Percentiles rank a stretch among this genome's conserved stretches.
phyloP scores from a whole-genome alignment of 352 stramenopile genomes.

The Pythium dissimile region DNA sequence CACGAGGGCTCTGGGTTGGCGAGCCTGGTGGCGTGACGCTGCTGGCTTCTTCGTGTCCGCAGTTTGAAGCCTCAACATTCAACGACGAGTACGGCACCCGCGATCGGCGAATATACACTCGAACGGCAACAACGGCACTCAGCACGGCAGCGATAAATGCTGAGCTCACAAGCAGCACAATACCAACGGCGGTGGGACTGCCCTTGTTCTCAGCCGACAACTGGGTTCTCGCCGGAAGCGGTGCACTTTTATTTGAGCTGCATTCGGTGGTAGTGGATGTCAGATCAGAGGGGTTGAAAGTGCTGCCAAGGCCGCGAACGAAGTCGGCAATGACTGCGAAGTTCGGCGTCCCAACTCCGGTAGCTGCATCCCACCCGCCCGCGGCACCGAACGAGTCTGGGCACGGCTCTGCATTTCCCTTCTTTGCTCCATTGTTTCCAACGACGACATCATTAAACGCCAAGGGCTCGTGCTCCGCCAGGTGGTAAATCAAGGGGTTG shows the following conservation, averaged over 20 bases:
- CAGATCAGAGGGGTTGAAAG: constrained; percentile 40
- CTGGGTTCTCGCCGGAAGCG: background rate
- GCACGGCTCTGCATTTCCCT: constrained; percentile 44
- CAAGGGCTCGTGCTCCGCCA: constrained; percentile 40
- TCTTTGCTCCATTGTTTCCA: constrained; percentile 74
- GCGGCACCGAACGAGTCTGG: constrained; percentile 77
- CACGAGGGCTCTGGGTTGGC: constrained; percentile 10
- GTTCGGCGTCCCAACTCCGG: constrained; percentile 83
- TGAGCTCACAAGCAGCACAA: background rate
- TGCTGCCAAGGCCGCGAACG: constrained; percentile 43
- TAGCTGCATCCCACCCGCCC: constrained; percentile 85
- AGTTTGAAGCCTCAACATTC: background rate
- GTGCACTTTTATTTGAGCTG: background rate
- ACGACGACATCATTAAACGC: constrained; percentile 87
- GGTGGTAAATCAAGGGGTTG: constrained; percentile 82
- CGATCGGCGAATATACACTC: constrained; percentile 2
- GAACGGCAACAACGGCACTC: constrained; percentile 8
- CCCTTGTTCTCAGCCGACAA: background rate
- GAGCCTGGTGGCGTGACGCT: constrained; percentile 15
- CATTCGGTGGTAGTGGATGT: background rate
- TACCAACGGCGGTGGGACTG: background rate
- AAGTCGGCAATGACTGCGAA: constrained; percentile 67
- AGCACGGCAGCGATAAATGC: constrained; percentile 8
- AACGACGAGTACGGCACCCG: constrained; percentile 21
- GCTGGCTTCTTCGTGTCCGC: constrained; percentile 10